Base-by-base conservation (phyloP, 805 yeast genomes). In the Candida sakaeoensis region DNA sequence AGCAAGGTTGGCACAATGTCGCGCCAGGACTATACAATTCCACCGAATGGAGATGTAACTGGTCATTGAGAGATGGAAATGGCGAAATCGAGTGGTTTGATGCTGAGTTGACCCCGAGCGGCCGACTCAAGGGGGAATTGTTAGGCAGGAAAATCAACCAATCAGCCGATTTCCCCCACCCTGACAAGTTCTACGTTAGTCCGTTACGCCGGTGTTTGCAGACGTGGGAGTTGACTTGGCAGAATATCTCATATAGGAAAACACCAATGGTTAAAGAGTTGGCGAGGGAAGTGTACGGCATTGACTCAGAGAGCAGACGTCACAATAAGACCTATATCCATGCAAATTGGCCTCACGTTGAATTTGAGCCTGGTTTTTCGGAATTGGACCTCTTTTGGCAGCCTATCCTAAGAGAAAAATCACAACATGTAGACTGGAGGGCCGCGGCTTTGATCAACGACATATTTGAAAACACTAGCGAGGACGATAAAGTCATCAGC, bases 11-110 rank as follows among this genome's bases (percentile, higher is more conserved):
- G 31, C 39, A 27, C 26, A 36, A 36, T 21, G 39, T 36, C 16
- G 33, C 39, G 5, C 37, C 37, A 8, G 14, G 16, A 5, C 10
- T n/a, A 10, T 34, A 34, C 13, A 23, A 22, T 6, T 15, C n/a
- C 3, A 13, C n/a, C 13, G 29, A 36, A 14, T 36, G 33, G 39
- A 26, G 17, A 21, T 36, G 39, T 13, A 15, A 36, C 5, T 36
- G 39, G 39, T 27, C 39, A 9, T 4, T 26, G 8, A 18, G 21
- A 19, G 39, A 36, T 14, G 39, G 39, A 2, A 18, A 36, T 21
- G 39, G 33, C 6, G 13, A 36, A 19, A 27, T 27, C 14, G 39
- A 36, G 27, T 36, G 39, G 39, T 36, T 19, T 36, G 39, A 36
- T 17, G 37, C 37, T 8, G 37, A 23, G 17, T 34, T 34, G 23